Evolutionary conservation across 2,329 filamentous ascomycete species (phyloP).

Genomic region (Hypoxylon sp.): DNA sequence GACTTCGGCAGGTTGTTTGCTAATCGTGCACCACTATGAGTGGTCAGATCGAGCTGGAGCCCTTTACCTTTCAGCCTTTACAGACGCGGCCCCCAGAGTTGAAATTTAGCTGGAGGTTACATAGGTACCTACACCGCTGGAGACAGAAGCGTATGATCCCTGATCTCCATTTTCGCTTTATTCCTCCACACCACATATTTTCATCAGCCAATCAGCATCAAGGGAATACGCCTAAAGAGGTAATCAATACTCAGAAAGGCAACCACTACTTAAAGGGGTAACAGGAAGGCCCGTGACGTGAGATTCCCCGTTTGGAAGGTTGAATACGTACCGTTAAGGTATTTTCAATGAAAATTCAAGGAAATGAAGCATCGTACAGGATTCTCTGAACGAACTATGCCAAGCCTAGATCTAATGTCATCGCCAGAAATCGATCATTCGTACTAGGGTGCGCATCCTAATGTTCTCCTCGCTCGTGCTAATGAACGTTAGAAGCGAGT

Average conservation of each 20-base stretch:
- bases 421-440: not conserved
- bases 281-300: conserved; percentile 1
- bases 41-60: conserved; percentile 31
- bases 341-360: not conserved
- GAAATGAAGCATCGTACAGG: conserved; percentile 12
- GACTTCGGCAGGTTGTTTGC: not conserved
- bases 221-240: conserved; percentile 11
- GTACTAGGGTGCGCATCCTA: conserved; percentile 12
- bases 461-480: conserved; percentile 6
- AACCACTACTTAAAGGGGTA: conserved; percentile 12
- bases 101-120: too few species aligned
- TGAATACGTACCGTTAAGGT: not conserved
- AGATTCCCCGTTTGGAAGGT: conserved; percentile 17
- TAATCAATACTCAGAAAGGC: conserved; percentile 14
- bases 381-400: conserved; percentile 1
- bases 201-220: conserved; percentile 4
- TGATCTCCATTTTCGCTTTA: conserved; percentile 9
- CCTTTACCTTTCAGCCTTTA: too few species aligned
- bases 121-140: conserved; percentile 13
- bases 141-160: conserved; percentile 20
- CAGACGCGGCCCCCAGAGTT: conserved; percentile 20
- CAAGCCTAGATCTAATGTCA: conserved; percentile 7
- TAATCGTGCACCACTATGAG: conserved; percentile 18
- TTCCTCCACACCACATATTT: conserved; percentile 3
- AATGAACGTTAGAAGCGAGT: not conserved